A percentile compares a stretch with the other conserved stretches of the same genome.
These are phyloP conservation scores for Cyathus striatus DNA, from an alignment of 768 basidiomycete genomes.

Conservation along the genomic window DNA sequence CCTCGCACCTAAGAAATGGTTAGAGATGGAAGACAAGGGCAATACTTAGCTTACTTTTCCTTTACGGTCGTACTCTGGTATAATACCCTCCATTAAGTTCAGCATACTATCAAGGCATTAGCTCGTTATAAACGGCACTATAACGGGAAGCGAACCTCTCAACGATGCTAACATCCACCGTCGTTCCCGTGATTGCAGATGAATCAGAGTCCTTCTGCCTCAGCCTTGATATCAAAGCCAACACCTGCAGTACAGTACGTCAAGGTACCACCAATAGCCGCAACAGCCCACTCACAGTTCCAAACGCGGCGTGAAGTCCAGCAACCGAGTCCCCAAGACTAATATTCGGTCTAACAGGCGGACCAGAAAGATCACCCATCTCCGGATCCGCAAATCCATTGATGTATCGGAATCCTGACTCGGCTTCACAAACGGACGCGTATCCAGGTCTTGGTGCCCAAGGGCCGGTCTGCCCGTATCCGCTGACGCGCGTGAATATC, in stretches of 20 bases:
- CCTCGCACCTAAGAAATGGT: slow-evolving; percentile 48
- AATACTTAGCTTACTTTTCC: slow-evolving; percentile 41
- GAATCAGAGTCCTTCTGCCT: slow-evolving; percentile 28
- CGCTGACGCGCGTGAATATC: slow-evolving; percentile 85
- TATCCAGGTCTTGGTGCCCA: slow-evolving; percentile 69
- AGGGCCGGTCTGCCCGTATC: slow-evolving; percentile 72
- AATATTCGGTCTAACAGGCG: slow-evolving; percentile 67
- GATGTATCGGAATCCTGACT: slow-evolving; percentile 70
- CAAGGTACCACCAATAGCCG: too few species aligned
- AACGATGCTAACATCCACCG: slow-evolving; percentile 73
- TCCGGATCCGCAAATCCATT: slow-evolving; percentile 58
- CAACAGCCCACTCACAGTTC: slow-evolving; percentile 60
- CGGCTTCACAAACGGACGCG: slow-evolving; percentile 72
- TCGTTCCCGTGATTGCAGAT: slow-evolving; percentile 33
- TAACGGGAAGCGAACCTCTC: too few species aligned
- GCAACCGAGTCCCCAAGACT: slow-evolving; percentile 71
- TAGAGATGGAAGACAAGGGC: not conserved
- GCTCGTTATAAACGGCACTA: too few species aligned
- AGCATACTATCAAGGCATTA: slow-evolving; percentile 67
- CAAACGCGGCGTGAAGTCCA: slow-evolving; percentile 69
- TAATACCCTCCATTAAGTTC: slow-evolving; percentile 73
- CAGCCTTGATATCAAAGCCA: slow-evolving; percentile 48
- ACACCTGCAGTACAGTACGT: too few species aligned
- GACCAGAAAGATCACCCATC: slow-evolving; percentile 49
- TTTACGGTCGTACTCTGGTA: slow-evolving; percentile 72